These are phyloP conservation scores for Nannochloropsis granulata DNA, from an alignment of 108 stramenopile genomes.

Conservation along the genomic window DNA sequence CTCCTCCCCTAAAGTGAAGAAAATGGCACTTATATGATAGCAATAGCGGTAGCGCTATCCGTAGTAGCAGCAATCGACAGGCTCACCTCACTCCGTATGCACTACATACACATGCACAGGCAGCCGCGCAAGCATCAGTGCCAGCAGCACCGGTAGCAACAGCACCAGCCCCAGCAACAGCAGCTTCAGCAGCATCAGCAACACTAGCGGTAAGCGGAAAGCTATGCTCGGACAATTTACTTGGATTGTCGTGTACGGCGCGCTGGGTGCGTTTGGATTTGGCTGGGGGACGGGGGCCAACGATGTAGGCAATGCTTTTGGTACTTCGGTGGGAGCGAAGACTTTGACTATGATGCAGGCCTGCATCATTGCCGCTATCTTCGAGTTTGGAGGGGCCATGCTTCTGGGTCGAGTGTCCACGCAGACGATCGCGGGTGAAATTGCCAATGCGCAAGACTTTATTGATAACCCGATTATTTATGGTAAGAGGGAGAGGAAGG, in stretches of 20 bases:
- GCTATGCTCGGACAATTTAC: not conserved
- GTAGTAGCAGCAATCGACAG: not conserved
- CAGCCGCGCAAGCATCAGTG: not conserved
- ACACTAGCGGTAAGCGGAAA: not conserved
- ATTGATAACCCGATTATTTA: not conserved
- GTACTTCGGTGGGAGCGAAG: conserved; percentile 47
- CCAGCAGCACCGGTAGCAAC: not conserved
- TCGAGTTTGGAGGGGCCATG: conserved; percentile 35
- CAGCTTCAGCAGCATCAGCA: not conserved
- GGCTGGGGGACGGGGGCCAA: not conserved
- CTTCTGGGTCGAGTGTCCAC: not conserved
- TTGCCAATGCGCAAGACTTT: not conserved
- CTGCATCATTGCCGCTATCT: conserved; percentile 43
- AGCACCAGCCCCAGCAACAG: not conserved
- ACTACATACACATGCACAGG: not conserved
- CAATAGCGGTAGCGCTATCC: too few species aligned
- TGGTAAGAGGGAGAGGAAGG: not conserved
- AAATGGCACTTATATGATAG: too few species aligned
- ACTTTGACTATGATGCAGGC: conserved; percentile 48
- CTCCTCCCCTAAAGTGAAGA: too few species aligned
- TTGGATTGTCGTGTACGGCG: not conserved
- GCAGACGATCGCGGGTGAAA: not conserved
- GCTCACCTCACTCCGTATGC: not conserved
- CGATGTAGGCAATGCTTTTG: conserved; percentile 42
- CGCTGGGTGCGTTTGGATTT: not conserved